Evolutionary conservation across 257 asterid genomes (phyloP), one percentile per base, ranked within the genome.

Genomic region (Jacaranda mimosifolia): DNA sequence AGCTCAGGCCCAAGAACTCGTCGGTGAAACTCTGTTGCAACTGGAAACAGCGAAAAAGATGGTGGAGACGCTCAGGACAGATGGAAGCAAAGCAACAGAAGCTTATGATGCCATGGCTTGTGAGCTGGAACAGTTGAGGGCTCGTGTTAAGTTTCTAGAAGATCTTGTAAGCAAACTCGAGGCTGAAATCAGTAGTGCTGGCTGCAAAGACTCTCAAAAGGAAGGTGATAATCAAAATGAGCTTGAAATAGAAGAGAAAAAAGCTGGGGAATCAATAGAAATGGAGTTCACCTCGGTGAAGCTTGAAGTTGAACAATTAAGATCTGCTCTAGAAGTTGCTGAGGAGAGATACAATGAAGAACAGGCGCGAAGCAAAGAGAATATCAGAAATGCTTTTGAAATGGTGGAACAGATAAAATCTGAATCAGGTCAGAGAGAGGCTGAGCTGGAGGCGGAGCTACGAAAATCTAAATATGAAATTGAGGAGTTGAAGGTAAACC

Each of bases 31-130:
- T 26, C 82, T 88, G 60, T 62, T 70, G 55, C 95, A 89, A 63
- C 86, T 91, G 14, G 95, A 88, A 83, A 73, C 87, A 9, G 92
- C 94, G 0, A 91, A 80, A 76, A 86, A n/a, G 83, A 77, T 80
- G 7, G 88, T 85, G 57, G 90, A 87, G 74, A 40, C 62, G 26
- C 90, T 91, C 18, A 80, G 83, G 49, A 80, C 80, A 1, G 94
- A 80, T 21, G 92, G 90, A 38, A 40, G 57, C 35, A 90, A 85
- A 59, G 75, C 73, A 45, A 81, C 67, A 35, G 91, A 87, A 81
- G 83, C 79, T 8, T 83, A 78, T 55, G 83, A 83, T 63, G 73
- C 85, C 6, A 40, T 87, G 14, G 76, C 84, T 78, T 63, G 64
- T 0, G 94, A 87, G 76, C 83, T 89, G 84, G 87, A 76, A 48